Conservation (phyloP, 2,329 filamentous ascomycete species). For the Beauveria sp. region DNA sequence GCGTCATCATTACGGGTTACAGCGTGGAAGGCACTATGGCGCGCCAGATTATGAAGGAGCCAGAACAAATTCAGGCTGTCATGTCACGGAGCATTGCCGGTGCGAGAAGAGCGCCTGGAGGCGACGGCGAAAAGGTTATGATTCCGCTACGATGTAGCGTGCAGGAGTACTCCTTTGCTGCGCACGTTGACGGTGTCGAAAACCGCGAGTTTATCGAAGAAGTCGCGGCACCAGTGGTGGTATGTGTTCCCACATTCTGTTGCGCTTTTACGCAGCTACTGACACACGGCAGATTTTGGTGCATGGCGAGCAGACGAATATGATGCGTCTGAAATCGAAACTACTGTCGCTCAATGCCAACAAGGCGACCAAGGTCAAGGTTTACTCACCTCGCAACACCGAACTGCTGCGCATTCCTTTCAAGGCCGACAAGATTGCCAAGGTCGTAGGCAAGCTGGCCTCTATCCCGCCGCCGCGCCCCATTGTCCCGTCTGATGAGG, state of each 20-base stretch:
- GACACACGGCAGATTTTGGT: slow-evolving; percentile 62
- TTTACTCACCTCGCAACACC: slow-evolving; percentile 90
- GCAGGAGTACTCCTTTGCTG: slow-evolving; percentile 90
- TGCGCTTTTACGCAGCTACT: not conserved
- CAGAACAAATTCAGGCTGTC: slow-evolving; percentile 87
- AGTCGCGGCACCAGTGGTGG: slow-evolving; percentile 82
- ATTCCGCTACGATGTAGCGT: slow-evolving; percentile 89
- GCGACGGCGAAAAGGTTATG: slow-evolving; percentile 78
- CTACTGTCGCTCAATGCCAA: slow-evolving; percentile 83
- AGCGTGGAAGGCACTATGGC: slow-evolving; percentile 98
- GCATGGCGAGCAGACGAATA: slow-evolving; percentile 94
- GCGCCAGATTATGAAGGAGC: slow-evolving; percentile 89
- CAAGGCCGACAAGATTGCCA: slow-evolving; percentile 88
- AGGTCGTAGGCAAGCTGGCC: slow-evolving; percentile 90
- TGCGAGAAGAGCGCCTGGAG: slow-evolving; percentile 53
- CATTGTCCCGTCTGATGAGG: slow-evolving; percentile 17
- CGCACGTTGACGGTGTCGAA: slow-evolving; percentile 91
- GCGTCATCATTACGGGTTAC: slow-evolving; percentile 97
- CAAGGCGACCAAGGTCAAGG: slow-evolving; percentile 76
- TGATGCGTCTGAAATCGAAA: slow-evolving; percentile 94
- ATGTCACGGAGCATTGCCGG: slow-evolving; percentile 68
- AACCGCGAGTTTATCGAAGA: slow-evolving; percentile 97
- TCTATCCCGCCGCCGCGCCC: slow-evolving; percentile 62
- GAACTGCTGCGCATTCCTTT: slow-evolving; percentile 94
- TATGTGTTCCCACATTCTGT: slow-evolving; percentile 41